phyloP scores from a whole-genome alignment of 495 filamentous ascomycete genomes.

The Penicillium tannophilum region DNA sequence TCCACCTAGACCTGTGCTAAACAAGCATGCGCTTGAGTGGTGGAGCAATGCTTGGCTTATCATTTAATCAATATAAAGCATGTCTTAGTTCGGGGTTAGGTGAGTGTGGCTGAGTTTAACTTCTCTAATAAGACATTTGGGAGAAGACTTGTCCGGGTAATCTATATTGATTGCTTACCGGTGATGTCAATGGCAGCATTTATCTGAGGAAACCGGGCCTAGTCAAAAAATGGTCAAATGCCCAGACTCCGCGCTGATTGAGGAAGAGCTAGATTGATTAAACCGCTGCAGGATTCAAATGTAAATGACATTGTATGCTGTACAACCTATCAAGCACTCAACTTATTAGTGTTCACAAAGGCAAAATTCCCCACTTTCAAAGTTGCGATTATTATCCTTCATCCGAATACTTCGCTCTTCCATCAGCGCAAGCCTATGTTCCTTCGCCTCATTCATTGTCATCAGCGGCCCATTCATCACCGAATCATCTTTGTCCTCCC shows the following conservation, averaged over 20 bases:
- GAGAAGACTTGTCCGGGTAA: no score
- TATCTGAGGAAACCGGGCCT: no score
- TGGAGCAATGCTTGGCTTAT: constrained; percentile 1
- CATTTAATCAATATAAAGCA: background rate
- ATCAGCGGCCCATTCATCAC: constrained; percentile 36
- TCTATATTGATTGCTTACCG: no score
- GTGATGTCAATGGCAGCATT: no score
- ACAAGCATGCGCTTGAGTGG: background rate
- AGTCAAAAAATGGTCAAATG: no score
- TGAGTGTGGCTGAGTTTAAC: background rate
- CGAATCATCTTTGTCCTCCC: constrained; percentile 16
- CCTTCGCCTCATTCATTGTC: constrained; percentile 45
- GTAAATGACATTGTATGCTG: no score
- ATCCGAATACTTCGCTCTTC: constrained; percentile 36
- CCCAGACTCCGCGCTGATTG: no score
- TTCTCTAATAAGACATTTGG: no score
- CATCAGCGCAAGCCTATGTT: constrained; percentile 53
- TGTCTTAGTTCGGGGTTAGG: background rate
- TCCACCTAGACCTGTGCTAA: background rate
- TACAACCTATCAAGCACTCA: no score
- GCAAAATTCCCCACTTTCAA: constrained; percentile 21
- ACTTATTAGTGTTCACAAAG: constrained; percentile 30
- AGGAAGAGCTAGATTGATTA: no score
- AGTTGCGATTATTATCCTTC: constrained; percentile 17
- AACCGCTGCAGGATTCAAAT: no score